phyloP scores from a whole-genome alignment of 202 grass and related monocot species.

The Musa balbisiana region DNA sequence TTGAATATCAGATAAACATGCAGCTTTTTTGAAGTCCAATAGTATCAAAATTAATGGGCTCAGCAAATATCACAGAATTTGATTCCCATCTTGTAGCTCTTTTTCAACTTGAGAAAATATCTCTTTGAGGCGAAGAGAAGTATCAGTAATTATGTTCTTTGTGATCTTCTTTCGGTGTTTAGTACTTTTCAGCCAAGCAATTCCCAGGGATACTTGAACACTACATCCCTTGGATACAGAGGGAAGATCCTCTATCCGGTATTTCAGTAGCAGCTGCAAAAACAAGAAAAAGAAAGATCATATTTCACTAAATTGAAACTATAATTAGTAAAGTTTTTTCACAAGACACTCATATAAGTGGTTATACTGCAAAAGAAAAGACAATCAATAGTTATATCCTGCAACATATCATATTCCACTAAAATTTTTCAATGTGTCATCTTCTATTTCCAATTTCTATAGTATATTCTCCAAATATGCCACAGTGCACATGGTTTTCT shows the following conservation, averaged over 20 bases:
- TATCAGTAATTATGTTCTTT: slow-evolving; percentile 44
- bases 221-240: slow-evolving; percentile 44
- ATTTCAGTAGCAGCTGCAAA: slow-evolving; percentile 69
- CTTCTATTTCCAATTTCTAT: no score
- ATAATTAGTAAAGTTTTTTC: not conserved
- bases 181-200: slow-evolving; percentile 75
- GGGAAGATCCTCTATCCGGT: slow-evolving; percentile 48
- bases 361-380: no score
- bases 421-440: no score
- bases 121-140: slow-evolving; percentile 56
- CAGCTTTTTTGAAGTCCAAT: no score
- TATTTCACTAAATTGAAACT: not conserved
- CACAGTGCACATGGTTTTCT: no score
- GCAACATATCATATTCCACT: no score
- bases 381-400: no score
- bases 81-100: slow-evolving; percentile 34
- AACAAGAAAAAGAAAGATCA: slow-evolving; percentile 6
- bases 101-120: slow-evolving; percentile 63
- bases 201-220: slow-evolving; percentile 52
- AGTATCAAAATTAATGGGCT: not conserved
- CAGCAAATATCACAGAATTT: not conserved
- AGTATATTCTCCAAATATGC: no score
- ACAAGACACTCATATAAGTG: no score
- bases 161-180: slow-evolving; percentile 69
- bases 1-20: not conserved